phyloP scores from a whole-genome alignment of 2,329 filamentous ascomycete species.

The Pseudodiploospora longispora region DNA sequence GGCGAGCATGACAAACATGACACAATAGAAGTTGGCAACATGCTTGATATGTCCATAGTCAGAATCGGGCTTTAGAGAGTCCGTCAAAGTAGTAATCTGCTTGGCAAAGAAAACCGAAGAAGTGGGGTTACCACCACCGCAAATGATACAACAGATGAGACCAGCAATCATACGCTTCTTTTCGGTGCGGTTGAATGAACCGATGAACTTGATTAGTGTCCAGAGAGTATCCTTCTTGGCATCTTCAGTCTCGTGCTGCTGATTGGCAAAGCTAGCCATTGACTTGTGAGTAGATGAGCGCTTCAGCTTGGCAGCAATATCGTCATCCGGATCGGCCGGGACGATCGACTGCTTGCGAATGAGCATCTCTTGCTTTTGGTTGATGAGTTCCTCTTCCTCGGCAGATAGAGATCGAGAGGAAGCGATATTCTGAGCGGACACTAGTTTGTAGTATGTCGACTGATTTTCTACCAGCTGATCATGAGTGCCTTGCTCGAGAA shows the following conservation, averaged over 20 bases:
- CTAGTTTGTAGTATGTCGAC: constrained; percentile 74
- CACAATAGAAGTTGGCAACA: constrained; percentile 76
- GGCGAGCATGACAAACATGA: constrained; percentile 83
- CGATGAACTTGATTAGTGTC: constrained; percentile 71
- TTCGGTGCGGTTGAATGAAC: constrained; percentile 69
- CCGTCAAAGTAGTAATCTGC: constrained; percentile 64
- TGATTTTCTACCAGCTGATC: constrained; percentile 62
- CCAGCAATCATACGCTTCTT: constrained; percentile 65
- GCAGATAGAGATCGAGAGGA: constrained; percentile 45
- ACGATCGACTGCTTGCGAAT: constrained; percentile 39
- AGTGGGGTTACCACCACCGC: constrained; percentile 71
- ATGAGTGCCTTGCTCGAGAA: constrained; percentile 88
- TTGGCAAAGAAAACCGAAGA: constrained; percentile 75
- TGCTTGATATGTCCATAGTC: constrained; percentile 51
- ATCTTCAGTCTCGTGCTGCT: constrained; percentile 41
- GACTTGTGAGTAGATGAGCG: constrained; percentile 49
- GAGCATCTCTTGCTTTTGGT: constrained; percentile 42
- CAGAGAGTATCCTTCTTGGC: constrained; percentile 58
- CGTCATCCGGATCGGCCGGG: constrained; percentile 52
- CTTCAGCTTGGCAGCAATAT: constrained; percentile 49
- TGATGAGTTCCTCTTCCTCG: constrained; percentile 43
- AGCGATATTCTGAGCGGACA: constrained; percentile 79
- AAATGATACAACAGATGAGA: constrained; percentile 65
- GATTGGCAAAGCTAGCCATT: constrained; percentile 62
- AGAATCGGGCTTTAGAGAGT: constrained; percentile 38